Evolutionary conservation across 2,329 filamentous ascomycete species (phyloP).

Genomic region (Claviceps monticola): DNA sequence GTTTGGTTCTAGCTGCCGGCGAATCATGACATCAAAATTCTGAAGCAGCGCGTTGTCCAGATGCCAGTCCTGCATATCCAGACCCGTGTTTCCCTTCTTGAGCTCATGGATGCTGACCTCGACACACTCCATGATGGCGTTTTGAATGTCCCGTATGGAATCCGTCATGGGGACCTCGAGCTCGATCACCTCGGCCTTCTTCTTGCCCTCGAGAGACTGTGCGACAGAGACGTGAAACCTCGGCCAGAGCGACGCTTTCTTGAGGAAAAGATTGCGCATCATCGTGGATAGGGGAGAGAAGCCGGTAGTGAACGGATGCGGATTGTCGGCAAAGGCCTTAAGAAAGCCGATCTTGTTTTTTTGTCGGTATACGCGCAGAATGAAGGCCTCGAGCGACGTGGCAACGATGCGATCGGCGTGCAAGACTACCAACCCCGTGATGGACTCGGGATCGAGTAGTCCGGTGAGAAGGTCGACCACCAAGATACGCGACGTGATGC

Average conservation of each 20-base stretch:
- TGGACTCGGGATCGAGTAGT: constrained; percentile 65
- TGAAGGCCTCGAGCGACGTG: constrained; percentile 88
- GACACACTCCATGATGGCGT: constrained; percentile 88
- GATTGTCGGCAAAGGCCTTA: constrained; percentile 90
- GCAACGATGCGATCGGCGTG: constrained; percentile 80
- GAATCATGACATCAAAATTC: constrained; percentile 80
- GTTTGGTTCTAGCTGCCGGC: constrained; percentile 83
- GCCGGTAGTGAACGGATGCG: constrained; percentile 77
- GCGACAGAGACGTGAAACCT: constrained; percentile 87
- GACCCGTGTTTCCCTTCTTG: constrained; percentile 74
- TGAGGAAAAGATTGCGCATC: constrained; percentile 79
- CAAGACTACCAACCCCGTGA: constrained; percentile 76
- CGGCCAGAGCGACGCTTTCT: constrained; percentile 82
- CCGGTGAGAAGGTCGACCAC: constrained; percentile 86
- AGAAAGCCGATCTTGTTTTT: constrained; percentile 89
- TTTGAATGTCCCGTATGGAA: constrained; percentile 84
- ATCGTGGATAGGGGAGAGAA: constrained; percentile 81
- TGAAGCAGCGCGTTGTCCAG: constrained; percentile 83
- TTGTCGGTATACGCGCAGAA: constrained; percentile 83
- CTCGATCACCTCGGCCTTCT: constrained; percentile 93
- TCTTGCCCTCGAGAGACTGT: constrained; percentile 76
- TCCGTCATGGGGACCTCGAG: constrained; percentile 94
- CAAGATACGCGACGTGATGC: constrained; percentile 87
- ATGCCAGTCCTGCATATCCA: constrained; percentile 97
- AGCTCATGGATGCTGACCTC: constrained; percentile 89